A percentile compares a stretch with the other conserved stretches of the same genome.
phyloP scores from a whole-genome alignment of 352 stramenopile species.

The Phytophthora colocasiae region DNA sequence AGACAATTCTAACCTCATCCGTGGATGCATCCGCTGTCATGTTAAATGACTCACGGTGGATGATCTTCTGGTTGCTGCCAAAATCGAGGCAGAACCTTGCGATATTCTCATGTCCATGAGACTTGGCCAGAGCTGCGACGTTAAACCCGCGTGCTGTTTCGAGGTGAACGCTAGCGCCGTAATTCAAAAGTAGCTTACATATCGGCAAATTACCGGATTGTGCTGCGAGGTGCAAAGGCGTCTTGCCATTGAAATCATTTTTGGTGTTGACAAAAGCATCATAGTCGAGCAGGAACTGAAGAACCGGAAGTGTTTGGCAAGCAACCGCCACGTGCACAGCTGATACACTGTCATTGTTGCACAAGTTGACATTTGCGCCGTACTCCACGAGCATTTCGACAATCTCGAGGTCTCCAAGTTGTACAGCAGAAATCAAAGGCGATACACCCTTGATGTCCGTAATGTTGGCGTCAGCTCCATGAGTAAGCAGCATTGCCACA shows the following conservation, averaged over 20 bases:
- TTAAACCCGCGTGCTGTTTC: slow-evolving; percentile 38
- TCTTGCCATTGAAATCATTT: slow-evolving; percentile 60
- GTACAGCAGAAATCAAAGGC: slow-evolving; percentile 58
- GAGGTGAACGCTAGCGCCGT: slow-evolving; percentile 39
- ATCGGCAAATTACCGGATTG: slow-evolving; percentile 58
- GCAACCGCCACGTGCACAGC: slow-evolving; percentile 58
- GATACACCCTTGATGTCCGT: slow-evolving; percentile 52
- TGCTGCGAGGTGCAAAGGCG: slow-evolving; percentile 63
- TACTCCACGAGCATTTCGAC: slow-evolving; percentile 56
- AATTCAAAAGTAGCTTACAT: slow-evolving; percentile 53
- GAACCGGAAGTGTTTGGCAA: slow-evolving; percentile 42
- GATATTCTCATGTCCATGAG: slow-evolving; percentile 38
- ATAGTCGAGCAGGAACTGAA: slow-evolving; percentile 53
- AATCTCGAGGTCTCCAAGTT: slow-evolving; percentile 51
- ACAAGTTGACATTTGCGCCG: slow-evolving; percentile 59
- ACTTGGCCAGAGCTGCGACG: slow-evolving; percentile 34
- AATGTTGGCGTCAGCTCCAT: slow-evolving; percentile 53
- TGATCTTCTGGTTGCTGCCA: slow-evolving; percentile 2
- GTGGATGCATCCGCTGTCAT: slow-evolving; percentile 27
- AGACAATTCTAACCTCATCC: slow-evolving; percentile 44
- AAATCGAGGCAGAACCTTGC: slow-evolving; percentile 41
- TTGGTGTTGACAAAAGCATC: slow-evolving; percentile 59
- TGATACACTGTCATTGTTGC: slow-evolving; percentile 52
- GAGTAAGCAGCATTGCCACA: slow-evolving; percentile 48
- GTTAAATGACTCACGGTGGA: slow-evolving; percentile 2